Base-by-base conservation (phyloP, 352 stramenopile genomes). In the Globisporangium viniferum region DNA sequence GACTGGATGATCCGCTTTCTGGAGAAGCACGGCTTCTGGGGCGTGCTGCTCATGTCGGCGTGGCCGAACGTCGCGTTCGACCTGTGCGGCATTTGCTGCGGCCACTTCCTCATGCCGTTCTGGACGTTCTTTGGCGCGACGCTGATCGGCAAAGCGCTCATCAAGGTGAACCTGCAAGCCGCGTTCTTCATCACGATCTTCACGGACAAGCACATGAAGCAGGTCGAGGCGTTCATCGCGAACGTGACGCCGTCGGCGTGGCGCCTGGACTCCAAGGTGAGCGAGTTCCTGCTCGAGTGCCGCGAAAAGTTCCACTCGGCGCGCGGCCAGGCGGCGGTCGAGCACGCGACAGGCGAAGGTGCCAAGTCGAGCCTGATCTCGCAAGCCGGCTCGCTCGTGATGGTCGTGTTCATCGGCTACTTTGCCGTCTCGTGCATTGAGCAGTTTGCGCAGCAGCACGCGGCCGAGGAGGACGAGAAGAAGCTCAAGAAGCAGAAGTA, bases 21-120 rank as follows among this genome's bases (percentile, higher is more conserved):
- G 7, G 76, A 97, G 67, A 90, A 86, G 64, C 88, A 97, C 68
- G 94, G 94, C 49, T 98, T 98, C 74, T 96, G 88, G 76, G 94
- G 92, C 20, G 90, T 98, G 57, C 79, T 98, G 69, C 78, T 98
- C 63, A 97, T 98, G 89, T 94, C 88, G 35, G 91, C 94, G n/a
- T 97, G 90, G 81, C 94, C 94, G 24, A 98, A 98, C 74, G 91
- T 97, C 70, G 91, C 93, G 39, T 98, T 98, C 71, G 94, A 98
- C 67, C 80, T 98, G 1, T 97, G 91, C 70, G 94, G 94, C 57
- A 97, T 98, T 67, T 98, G 90, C 77, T 98, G 94, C 68, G 94
- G 94, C 60, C 91, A 98, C 73, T 97, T 98, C 67, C 78, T 97
- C 62, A 97, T 98, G 86, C 90, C 93, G 29, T 98, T 98, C 71